Conservation (phyloP, 2,329 filamentous ascomycete species). For the Colletotrichum sp. region DNA sequence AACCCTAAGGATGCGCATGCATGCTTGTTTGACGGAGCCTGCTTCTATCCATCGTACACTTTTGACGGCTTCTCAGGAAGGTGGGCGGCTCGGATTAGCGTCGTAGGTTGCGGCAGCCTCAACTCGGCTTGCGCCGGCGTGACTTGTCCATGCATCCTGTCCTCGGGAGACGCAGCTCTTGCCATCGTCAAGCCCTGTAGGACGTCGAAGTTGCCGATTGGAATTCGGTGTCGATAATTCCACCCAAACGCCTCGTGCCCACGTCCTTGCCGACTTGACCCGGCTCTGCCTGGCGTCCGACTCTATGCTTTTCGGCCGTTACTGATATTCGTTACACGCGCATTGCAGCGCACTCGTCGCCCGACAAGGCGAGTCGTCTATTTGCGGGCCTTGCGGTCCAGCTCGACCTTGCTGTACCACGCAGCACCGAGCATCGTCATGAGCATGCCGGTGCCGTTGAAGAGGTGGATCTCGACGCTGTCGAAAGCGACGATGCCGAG, state of each 20-base stretch:
- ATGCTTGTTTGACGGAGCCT: not conserved
- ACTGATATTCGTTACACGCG: constrained; percentile 20
- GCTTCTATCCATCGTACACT: constrained; percentile 9
- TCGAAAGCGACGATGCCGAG: constrained; percentile 60
- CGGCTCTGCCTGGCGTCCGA: constrained; percentile 2
- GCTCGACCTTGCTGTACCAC: constrained; percentile 63
- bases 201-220: not conserved
- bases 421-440: constrained; percentile 61
- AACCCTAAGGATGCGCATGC: not conserved
- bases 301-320: constrained; percentile 19
- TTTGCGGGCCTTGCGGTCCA: constrained; percentile 48
- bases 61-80: not conserved
- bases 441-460: constrained; percentile 61
- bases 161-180: not conserved
- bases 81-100: not conserved
- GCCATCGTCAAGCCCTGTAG: not conserved
- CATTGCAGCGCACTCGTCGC: not conserved
- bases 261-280: not conserved
- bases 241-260: not conserved
- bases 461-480: constrained; percentile 48
- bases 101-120: not conserved
- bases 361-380: not conserved
- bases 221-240: not conserved
- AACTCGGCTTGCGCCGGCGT: not conserved
- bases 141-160: not conserved